Evolutionary conservation across 176 grass and related monocot species (phyloP), one percentile per base, ranked within the genome.

Genomic region (Saccharum officinarum): DNA sequence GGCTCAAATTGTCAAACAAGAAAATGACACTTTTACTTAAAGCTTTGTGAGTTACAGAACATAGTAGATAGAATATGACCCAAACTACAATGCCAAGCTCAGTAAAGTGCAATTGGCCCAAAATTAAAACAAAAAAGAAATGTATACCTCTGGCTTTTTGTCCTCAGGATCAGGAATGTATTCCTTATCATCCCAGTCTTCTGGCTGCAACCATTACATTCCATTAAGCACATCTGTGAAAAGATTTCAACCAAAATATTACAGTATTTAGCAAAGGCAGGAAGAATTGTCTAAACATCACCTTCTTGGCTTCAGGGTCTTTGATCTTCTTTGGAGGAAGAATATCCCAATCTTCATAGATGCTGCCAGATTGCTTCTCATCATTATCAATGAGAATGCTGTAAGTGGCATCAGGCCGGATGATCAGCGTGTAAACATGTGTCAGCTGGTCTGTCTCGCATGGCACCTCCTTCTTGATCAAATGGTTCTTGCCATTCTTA

Each of bases 111-210:
- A 57, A 55, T 66, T 50, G 15, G 47, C 12, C 1, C 16, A 67
- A 77, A 46, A 76, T 20, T 13, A 14, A 83, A 65, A 60, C 22
- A 60, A 55, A 25, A 46, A 39, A 61, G 14, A 46, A 33, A 76
- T 28, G 30, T 33, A 14, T 69, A 97, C 96, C 93, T 98, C 93
- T 71, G 93, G 91, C 82, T 95, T 98, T 80, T 86, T 88, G 73
- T 98, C 96, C 85, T 98, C 89, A 1, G 96, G 91, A 28, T 98
- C 93, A 39, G 91, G 96, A 88, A 95, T 95, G 72, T 93, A 94
- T 65, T 98, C 93, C 73, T 95, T 93, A 73, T 95, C 95, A 79
- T 98, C 95, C 95, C 95, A 98, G 80, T 98, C 93, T 69, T 95
- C 91, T 40, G 96, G 96, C 96, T 94, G 86, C 50, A 69, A 54